Percentiles rank a stretch among this genome's conserved stretches.
Evolutionary conservation across 768 basidiomycete genomes (phyloP).

Genomic region (Russula ochroleuca): DNA sequence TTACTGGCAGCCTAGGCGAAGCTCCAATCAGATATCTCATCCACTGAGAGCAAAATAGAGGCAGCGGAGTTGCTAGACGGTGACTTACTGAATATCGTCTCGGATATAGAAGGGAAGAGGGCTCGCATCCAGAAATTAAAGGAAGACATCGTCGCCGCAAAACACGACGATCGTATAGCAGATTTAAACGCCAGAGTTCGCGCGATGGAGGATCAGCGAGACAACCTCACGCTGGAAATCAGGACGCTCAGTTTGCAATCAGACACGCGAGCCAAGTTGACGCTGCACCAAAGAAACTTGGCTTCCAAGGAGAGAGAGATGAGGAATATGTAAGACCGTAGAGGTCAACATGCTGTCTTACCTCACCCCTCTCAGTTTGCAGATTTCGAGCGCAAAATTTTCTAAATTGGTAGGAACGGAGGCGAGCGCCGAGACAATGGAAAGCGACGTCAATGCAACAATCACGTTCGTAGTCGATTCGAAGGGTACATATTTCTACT

Average conservation of each 20-base stretch:
- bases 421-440: conserved; percentile 61
- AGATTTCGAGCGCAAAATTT: conserved; percentile 56
- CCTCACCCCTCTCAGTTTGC: conserved; percentile 47
- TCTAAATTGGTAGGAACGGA: conserved; percentile 61
- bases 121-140: conserved; percentile 56
- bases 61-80: conserved; percentile 49
- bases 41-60: conserved; percentile 54
- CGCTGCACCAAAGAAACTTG: conserved; percentile 66
- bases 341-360: conserved; percentile 8
- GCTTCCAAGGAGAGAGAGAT: conserved; percentile 63
- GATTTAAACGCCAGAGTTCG: conserved; percentile 54
- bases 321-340: conserved; percentile 53
- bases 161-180: conserved; percentile 58
- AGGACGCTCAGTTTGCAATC: conserved; percentile 70
- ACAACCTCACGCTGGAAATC: conserved; percentile 66
- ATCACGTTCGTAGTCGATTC: conserved; percentile 44
- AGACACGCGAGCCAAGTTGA: conserved; percentile 72
- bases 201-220: conserved; percentile 62
- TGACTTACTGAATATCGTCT: conserved; percentile 49
- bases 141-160: conserved; percentile 51
- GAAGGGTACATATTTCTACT: neutral
- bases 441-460: conserved; percentile 60
- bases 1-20: conserved; percentile 28
- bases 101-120: conserved; percentile 69
- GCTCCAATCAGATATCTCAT: conserved; percentile 45